These are phyloP conservation scores for Condylostoma magnum DNA, from an alignment of 169 alveolate species.

Conservation along the genomic window DNA sequence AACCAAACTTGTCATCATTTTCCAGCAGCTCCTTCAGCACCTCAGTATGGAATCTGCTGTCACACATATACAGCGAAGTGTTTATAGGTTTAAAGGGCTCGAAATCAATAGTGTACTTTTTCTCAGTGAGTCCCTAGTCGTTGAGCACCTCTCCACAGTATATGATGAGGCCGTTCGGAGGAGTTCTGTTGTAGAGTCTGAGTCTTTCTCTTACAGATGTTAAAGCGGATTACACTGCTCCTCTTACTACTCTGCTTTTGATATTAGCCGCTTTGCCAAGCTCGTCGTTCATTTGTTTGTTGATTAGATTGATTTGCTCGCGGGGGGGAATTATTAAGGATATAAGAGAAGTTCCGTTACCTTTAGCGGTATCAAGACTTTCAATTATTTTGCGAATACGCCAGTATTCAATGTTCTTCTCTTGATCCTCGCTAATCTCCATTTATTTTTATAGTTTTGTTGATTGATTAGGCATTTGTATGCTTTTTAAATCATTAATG, in stretches of 20 bases:
- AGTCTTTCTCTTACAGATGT: slow-evolving; percentile 96
- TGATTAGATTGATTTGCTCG: slow-evolving; percentile 92
- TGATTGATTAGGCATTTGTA: too few species aligned
- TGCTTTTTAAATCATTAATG: too few species aligned
- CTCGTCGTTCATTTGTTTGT: slow-evolving; percentile 94
- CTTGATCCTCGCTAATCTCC: too few species aligned
- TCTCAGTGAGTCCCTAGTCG: slow-evolving; percentile 95
- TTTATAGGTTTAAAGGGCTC: slow-evolving; percentile 98
- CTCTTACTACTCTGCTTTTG: slow-evolving; percentile 94
- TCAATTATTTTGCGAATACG: slow-evolving; percentile 89
- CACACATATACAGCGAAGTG: slow-evolving; percentile 96
- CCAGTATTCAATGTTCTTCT: slow-evolving; percentile 91
- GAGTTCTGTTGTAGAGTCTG: slow-evolving; percentile 94
- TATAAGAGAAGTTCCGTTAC: slow-evolving; percentile 97
- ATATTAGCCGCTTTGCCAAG: slow-evolving; percentile 97
- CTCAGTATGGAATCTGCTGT: slow-evolving; percentile 95
- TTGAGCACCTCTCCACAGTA: slow-evolving; percentile 96
- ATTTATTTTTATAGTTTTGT: too few species aligned
- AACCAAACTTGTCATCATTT: slow-evolving; percentile 97
- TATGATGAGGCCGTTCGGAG: slow-evolving; percentile 97
- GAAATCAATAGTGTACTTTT: slow-evolving; percentile 93
- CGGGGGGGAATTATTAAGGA: slow-evolving; percentile 95
- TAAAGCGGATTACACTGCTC: slow-evolving; percentile 97
- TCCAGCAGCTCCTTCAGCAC: slow-evolving; percentile 68
- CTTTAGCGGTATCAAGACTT: slow-evolving; percentile 89